Evolutionary conservation across 2,329 filamentous ascomycete genomes (phyloP).

Genomic region (Huntiella bhutanensis): DNA sequence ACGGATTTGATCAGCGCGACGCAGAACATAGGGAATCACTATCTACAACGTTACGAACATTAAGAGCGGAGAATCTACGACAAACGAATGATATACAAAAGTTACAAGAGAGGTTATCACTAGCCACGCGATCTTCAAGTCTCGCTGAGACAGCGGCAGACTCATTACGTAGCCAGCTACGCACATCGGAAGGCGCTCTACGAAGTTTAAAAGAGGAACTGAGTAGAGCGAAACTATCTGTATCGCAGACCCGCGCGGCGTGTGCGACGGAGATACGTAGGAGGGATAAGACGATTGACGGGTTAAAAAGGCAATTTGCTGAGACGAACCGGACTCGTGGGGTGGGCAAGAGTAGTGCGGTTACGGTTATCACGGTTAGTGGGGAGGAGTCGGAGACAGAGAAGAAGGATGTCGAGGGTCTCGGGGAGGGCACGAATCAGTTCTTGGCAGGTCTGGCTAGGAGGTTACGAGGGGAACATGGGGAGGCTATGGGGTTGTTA

Average conservation of each 20-base stretch:
- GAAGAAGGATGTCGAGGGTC: conserved; percentile 30
- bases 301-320: conserved; percentile 68
- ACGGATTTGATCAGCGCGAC: conserved; percentile 45
- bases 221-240: conserved; percentile 54
- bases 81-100: conserved; percentile 50
- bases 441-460: conserved; percentile 75
- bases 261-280: conserved; percentile 85
- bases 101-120: conserved; percentile 32
- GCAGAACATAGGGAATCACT: conserved; percentile 73
- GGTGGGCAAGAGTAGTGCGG: conserved; percentile 31
- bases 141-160: conserved; percentile 52
- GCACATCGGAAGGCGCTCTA: conserved; percentile 53
- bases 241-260: conserved; percentile 66
- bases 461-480: conserved; percentile 79
- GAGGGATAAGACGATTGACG: conserved; percentile 73
- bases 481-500: conserved; percentile 55
- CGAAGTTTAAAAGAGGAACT: conserved; percentile 72
- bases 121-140: conserved; percentile 35
- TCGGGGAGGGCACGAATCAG: conserved; percentile 75
- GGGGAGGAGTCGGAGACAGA: conserved; percentile 32
- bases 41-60: conserved; percentile 54
- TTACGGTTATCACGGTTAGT: conserved; percentile 38
- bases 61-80: conserved; percentile 58
- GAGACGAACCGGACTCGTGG: conserved; percentile 48
- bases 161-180: conserved; percentile 47